Conservation (phyloP, 805 yeast species). For the Candida adriatica region DNA sequence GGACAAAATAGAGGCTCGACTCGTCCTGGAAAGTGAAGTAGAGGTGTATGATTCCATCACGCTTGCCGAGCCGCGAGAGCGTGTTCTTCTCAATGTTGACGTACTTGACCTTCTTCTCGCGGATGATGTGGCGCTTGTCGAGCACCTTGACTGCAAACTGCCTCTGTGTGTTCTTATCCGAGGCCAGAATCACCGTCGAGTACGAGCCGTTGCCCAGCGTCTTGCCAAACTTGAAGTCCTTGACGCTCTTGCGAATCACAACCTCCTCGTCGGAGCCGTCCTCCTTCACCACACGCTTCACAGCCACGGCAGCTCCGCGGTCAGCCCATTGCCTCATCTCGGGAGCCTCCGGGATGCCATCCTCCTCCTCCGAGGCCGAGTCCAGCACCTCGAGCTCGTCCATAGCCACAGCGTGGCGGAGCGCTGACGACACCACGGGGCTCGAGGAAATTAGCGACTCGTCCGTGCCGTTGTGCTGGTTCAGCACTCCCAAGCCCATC, state of each 20-base stretch:
- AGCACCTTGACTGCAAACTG: constrained; percentile 76
- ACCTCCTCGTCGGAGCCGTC: constrained; percentile 46
- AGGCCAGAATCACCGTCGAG: constrained; percentile 85
- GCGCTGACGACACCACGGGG: constrained; percentile 6
- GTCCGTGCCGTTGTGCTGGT: constrained; percentile 20
- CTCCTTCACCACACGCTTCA: constrained; percentile 35
- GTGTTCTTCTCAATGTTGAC: constrained; percentile 82
- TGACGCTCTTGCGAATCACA: constrained; percentile 50
- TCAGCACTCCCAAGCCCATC: constrained; percentile 18
- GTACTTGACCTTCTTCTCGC: constrained; percentile 77
- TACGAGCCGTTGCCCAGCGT: constrained; percentile 94
- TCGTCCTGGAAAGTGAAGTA: constrained; percentile 80
- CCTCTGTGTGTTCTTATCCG: constrained; percentile 66
- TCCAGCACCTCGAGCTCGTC: constrained; percentile 3
- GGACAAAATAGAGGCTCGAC: constrained; percentile 61
- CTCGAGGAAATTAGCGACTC: constrained; percentile 16
- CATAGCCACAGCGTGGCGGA: constrained; percentile 3
- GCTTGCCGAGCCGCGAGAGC: constrained; percentile 54
- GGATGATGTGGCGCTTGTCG: constrained; percentile 71
- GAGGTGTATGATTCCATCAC: constrained; percentile 59
- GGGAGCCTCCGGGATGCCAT: constrained; percentile 2
- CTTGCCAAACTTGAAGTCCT: constrained; percentile 84
- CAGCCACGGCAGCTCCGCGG: constrained; percentile 51
- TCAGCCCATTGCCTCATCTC: constrained; percentile 21
- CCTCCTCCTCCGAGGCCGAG: constrained; percentile 3